Evolutionary conservation across 2,329 filamentous ascomycete species (phyloP).

Genomic region (Sporothrix globosa): DNA sequence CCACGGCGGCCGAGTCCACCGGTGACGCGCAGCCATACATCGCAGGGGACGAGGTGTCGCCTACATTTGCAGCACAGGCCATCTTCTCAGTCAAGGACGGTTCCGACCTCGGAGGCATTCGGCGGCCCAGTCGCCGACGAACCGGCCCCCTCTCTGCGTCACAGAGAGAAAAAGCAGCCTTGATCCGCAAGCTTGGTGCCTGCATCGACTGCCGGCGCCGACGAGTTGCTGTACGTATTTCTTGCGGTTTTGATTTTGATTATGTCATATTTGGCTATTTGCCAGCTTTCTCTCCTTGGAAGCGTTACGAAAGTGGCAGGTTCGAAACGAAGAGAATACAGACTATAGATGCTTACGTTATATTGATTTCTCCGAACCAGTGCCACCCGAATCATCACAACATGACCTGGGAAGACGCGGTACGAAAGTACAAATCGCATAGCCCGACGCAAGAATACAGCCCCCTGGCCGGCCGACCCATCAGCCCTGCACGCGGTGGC

Average conservation of each 20-base stretch:
- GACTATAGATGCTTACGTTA: conserved; percentile 21
- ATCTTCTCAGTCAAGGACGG: conserved; percentile 62
- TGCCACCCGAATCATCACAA: conserved; percentile 64
- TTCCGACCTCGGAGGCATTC: conserved; percentile 56
- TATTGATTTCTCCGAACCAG: conserved; percentile 41
- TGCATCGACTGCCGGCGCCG: conserved; percentile 53
- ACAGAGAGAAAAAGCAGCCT: conserved; percentile 61
- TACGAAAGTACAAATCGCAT: conserved; percentile 58
- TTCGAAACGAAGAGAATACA: neutral
- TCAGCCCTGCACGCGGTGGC: conserved; percentile 50
- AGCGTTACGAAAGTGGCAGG: too few relatives aligned
- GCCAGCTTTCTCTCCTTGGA: neutral
- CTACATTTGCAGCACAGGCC: conserved; percentile 52
- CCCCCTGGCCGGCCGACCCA: conserved; percentile 40
- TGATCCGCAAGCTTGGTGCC: conserved; percentile 63
- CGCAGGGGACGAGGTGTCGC: conserved; percentile 53
- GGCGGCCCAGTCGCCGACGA: conserved; percentile 60
- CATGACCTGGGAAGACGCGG: conserved; percentile 64
- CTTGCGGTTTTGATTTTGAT: neutral
- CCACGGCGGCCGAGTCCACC: conserved; percentile 48
- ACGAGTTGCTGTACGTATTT: conserved; percentile 32
- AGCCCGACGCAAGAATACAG: conserved; percentile 58
- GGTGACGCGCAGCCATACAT: conserved; percentile 54
- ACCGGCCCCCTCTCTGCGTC: conserved; percentile 62
- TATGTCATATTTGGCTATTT: conserved; percentile 10